Conservation (phyloP, 805 yeast species). For the Lachancea dasiensis region DNA sequence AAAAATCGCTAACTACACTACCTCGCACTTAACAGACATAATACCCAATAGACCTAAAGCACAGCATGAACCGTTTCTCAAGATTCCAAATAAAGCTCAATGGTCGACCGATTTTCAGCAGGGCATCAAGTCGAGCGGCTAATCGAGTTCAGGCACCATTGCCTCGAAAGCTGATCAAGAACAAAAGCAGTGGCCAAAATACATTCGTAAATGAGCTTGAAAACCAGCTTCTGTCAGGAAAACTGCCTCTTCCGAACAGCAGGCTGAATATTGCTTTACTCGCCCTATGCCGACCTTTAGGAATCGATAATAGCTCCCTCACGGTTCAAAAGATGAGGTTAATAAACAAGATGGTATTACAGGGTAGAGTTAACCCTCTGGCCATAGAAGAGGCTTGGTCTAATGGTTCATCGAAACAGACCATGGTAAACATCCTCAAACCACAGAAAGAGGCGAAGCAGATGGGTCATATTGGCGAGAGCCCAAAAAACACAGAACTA, state of each 20-base stretch:
- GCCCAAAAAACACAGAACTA: constrained; percentile 3
- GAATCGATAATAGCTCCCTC: constrained; percentile 1
- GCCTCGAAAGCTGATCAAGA: no score
- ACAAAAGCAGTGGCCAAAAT: neutral
- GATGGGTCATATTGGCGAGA: neutral
- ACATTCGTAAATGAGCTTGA: neutral
- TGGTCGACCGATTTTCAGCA: neutral
- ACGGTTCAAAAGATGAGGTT: constrained; percentile 8
- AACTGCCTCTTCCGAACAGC: neutral
- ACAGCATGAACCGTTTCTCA: neutral
- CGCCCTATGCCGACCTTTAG: neutral
- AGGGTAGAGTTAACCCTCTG: constrained; percentile 15
- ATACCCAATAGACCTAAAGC: neutral
- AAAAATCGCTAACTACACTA: no score
- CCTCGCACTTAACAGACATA: no score
- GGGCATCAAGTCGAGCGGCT: constrained; percentile 1
- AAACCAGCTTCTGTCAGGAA: neutral
- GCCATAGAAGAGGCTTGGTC: constrained; percentile 13
- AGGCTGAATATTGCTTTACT: neutral
- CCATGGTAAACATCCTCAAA: constrained; percentile 13
- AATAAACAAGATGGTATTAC: constrained; percentile 14
- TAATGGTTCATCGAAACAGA: neutral
- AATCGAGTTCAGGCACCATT: no score
- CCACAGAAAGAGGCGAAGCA: constrained; percentile 9
- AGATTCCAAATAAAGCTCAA: neutral